These are phyloP conservation scores for Antitrichia curtipendula DNA, from an alignment of 225 moss, liverwort and hornwort genomes.

Conservation along the genomic window DNA sequence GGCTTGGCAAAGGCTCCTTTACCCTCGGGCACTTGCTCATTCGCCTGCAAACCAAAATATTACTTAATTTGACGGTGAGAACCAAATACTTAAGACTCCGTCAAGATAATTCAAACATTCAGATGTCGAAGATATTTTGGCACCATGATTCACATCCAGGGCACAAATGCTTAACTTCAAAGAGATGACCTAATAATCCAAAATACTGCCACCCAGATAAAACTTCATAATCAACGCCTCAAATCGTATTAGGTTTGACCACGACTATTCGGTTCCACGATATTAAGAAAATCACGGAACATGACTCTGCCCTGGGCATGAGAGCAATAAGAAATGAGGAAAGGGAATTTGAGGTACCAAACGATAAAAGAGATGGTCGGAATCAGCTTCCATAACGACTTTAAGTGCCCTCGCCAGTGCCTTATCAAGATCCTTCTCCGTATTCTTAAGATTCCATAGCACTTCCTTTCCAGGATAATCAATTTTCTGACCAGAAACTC, in stretches of 20 bases:
- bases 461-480: constrained; percentile 40
- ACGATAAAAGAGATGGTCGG: constrained; percentile 47
- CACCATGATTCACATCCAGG: neutral
- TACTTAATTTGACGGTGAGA: neutral
- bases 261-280: neutral
- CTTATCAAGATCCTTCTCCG: constrained; percentile 73
- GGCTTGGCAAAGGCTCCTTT: constrained; percentile 36
- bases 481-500: constrained; percentile 27
- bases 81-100: neutral
- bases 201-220: neutral
- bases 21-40: constrained; percentile 39
- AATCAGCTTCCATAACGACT: constrained; percentile 79
- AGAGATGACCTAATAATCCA: neutral
- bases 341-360: constrained; percentile 19
- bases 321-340: neutral
- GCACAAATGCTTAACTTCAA: neutral
- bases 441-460: constrained; percentile 23
- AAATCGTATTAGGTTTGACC: neutral
- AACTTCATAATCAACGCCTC: neutral
- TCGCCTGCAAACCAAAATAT: constrained; percentile 34
- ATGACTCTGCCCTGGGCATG: neutral
- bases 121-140: neutral
- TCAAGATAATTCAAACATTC: neutral
- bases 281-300: neutral
- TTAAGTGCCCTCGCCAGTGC: constrained; percentile 43